Conservation (phyloP, 169 alveolate genomes). For the Plasmodium sp. region DNA sequence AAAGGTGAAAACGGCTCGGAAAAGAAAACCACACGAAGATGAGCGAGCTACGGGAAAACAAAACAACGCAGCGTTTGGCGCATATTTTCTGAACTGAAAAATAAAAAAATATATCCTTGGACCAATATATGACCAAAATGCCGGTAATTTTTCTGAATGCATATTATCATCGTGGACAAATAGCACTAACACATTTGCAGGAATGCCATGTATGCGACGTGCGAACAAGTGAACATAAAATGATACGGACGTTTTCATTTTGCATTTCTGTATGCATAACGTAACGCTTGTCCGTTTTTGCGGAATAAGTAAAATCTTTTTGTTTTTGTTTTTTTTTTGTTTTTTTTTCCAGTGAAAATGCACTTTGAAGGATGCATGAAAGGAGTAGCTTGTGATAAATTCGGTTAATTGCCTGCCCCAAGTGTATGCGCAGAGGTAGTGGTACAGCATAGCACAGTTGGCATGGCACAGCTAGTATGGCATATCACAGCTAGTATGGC, state of each 20-base stretch:
- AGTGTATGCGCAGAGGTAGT: neutral
- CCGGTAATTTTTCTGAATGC: neutral
- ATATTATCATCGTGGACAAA: neutral
- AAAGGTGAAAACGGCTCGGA: neutral
- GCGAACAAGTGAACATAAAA: neutral
- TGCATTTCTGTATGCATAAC: neutral
- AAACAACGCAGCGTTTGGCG: neutral
- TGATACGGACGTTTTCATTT: neutral
- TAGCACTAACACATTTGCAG: neutral
- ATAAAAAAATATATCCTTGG: neutral
- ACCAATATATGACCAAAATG: neutral
- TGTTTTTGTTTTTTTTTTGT: neutral
- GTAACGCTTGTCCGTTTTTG: neutral
- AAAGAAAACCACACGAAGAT: neutral
- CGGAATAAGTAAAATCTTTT: neutral
- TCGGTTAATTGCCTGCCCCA: neutral
- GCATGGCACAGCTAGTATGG: no score
- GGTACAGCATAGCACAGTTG: neutral
- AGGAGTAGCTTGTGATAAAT: neutral
- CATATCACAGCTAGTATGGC: neutral
- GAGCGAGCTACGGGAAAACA: neutral
- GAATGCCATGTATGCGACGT: neutral
- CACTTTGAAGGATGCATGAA: neutral
- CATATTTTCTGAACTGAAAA: neutral
- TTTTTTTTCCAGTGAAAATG: neutral